Base-by-base conservation (phyloP, 305 asterid genomes). In the Solanum chacoense region DNA sequence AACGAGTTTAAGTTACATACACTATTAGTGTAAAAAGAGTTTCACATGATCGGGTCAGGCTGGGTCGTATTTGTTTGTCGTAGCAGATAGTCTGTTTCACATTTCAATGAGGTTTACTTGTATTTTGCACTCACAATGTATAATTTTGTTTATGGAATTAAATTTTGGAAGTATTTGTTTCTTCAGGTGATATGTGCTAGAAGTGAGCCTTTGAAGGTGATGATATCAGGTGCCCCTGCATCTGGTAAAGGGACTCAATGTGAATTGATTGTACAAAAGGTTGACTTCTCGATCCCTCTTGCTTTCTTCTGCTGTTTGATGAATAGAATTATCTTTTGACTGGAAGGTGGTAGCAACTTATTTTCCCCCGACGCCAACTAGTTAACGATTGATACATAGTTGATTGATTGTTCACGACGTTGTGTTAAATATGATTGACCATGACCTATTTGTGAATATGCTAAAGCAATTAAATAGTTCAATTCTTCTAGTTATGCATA, bases 161-260 rank as follows among this genome's bases (percentile, higher is more conserved):
- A 67, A 24, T 24, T 24, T 24, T 24, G 18, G 32, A 24, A 67
- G 9, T 67, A 11, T 67, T 22, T 63, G 71, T 22, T 63, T 63
- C 71, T 63, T 2, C 92, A 89, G 89, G 92, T 93, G 84, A 91
- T 90, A 22, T 91, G 93, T 90, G 91, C 95, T 18, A 91, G 86
- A 90, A 89, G 80, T 42, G 98, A 94, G 92, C 98, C 98, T n/a
- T 75, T 96, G 92, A 95, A 94, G 92, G 98, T 95, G 94, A 95
- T 95, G 98, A 95, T 96, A 89, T 96, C 98, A 1, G 98, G 99
- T 73, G 98, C 99, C 10, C 99, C 99, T 28, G 99, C 98, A 72
- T 96, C 99, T 13, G 98, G 99, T 84, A 96, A 95, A 94, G 99
- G 99, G 88, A 96, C 99, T 81, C 99, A 95, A 89, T 95, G 98